Evolutionary conservation across 2,329 filamentous ascomycete species (phyloP), one percentile per base, ranked within the genome.

Genomic region (Hymenoscyphus scutula): DNA sequence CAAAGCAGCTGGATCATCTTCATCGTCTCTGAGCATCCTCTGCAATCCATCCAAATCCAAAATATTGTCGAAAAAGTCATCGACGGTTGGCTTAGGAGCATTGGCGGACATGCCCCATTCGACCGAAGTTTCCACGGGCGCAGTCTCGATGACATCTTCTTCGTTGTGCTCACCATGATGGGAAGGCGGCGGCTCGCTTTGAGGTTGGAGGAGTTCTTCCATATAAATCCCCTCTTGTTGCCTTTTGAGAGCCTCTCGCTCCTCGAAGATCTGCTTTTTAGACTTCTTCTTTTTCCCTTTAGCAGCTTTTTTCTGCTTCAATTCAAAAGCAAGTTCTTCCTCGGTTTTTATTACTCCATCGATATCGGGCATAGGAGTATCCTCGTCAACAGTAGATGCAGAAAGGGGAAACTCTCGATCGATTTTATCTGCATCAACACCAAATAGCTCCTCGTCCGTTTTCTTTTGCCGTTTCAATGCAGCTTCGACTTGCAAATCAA

Each of bases 381-480:
- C 83, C 58, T 83, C 80, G 15, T 82, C 78, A 27, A 67, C 61
- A 17, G 69, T 68, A 23, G 62, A 67, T 29, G 69, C 70, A 41
- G 68, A 68, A 11, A 79, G 76, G 17, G 79, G 77, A 58, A 81
- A 77, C 34, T 82, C 81, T 32, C 78, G 76, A 60, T 83, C 82
- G 25, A 85, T 78, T 61, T 79, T 80, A 58, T 81, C 79, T 25
- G 85, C 80, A 37, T 82, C 84, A 53, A 89, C 80, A 15, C 85
- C 87, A 72, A 92, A 92, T 5, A 94, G 80, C 69, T 92, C 90
- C 69, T 94, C 90, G 62, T 93, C 90, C 0, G 81, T 81, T 73
- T 91, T 92, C 78, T 92, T 94, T 70, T 89, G 89, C 56, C 91
- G 86, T 75, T 96, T 95, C 58, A 90, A 85, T 55, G 88, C 84